These are phyloP conservation scores for Venturia aucupariae DNA, from an alignment of 2,329 filamentous ascomycete genomes.

Conservation along the genomic window DNA sequence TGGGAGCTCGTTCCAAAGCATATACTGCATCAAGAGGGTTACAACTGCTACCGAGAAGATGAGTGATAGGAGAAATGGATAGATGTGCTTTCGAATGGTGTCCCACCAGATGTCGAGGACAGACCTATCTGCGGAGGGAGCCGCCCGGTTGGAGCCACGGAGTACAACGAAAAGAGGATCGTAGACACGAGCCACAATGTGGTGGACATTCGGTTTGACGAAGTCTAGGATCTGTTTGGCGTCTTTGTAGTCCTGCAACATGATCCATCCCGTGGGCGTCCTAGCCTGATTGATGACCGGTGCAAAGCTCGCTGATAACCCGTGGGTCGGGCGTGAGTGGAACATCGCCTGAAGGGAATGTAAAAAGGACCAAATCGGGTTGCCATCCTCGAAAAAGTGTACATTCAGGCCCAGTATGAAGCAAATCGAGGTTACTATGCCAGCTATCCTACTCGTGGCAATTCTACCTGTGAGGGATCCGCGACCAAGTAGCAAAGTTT, in stretches of 20 bases:
- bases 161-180: slow-evolving; percentile 66
- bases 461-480: slow-evolving; percentile 62
- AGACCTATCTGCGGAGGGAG: slow-evolving; percentile 37
- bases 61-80: slow-evolving; percentile 54
- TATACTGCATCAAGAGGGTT: slow-evolving; percentile 62
- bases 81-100: slow-evolving; percentile 55
- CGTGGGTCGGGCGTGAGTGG: background rate
- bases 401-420: slow-evolving; percentile 67
- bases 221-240: slow-evolving; percentile 68
- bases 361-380: slow-evolving; percentile 18
- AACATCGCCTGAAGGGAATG: slow-evolving; percentile 22
- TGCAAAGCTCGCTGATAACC: background rate
- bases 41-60: slow-evolving; percentile 56
- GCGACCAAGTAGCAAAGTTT: slow-evolving; percentile 54
- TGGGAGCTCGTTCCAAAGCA: slow-evolving; percentile 56
- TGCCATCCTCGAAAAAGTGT: slow-evolving; percentile 60
- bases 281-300: slow-evolving; percentile 63
- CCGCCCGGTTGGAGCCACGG: slow-evolving; percentile 56
- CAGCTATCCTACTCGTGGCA: slow-evolving; percentile 66
- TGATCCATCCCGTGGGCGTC: slow-evolving; percentile 67
- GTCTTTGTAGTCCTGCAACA: slow-evolving; percentile 69
- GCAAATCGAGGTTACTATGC: slow-evolving; percentile 61
- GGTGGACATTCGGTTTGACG: slow-evolving; percentile 61
- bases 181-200: slow-evolving; percentile 64
- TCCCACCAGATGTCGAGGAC: slow-evolving; percentile 43